Evolutionary conservation across 1,284 basidiomycete genomes (phyloP).

Genomic region (Heterobasidion occidentale): DNA sequence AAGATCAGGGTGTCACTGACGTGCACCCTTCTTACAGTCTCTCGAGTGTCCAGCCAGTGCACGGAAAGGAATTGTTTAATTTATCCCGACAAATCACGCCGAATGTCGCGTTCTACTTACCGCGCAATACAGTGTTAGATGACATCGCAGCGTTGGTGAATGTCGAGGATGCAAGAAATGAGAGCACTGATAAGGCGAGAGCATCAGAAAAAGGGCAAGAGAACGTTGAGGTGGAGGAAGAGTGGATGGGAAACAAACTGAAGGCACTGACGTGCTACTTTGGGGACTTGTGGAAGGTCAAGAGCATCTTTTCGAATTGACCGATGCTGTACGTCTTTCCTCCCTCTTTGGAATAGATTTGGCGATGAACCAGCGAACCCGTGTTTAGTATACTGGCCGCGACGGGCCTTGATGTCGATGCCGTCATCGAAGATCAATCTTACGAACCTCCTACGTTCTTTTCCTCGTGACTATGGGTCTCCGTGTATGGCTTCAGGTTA

Average conservation of each 20-base stretch:
- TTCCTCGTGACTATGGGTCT: too few relatives aligned
- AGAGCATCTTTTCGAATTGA: slow-evolving; percentile 38
- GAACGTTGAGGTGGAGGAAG: slow-evolving; percentile 77
- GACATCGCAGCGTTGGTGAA: slow-evolving; percentile 60
- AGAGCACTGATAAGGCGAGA: neutral
- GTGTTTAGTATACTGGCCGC: too few relatives aligned
- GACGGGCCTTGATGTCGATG: too few relatives aligned
- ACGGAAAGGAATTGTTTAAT: slow-evolving; percentile 74
- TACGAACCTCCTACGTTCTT: too few relatives aligned
- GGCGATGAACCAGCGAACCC: too few relatives aligned
- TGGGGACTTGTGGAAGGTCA: slow-evolving; percentile 67
- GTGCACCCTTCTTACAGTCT: slow-evolving; percentile 60
- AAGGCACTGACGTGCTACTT: slow-evolving; percentile 83
- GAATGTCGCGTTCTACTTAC: slow-evolving; percentile 88
- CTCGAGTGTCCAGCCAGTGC: slow-evolving; percentile 68
- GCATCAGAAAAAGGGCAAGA: slow-evolving; percentile 21
- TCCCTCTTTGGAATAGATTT: too few relatives aligned
- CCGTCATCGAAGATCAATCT: too few relatives aligned
- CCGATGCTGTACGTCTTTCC: neutral
- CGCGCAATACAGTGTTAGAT: slow-evolving; percentile 55
- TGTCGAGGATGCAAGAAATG: neutral
- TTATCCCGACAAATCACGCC: slow-evolving; percentile 63
- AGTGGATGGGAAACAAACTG: slow-evolving; percentile 81
- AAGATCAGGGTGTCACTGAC: slow-evolving; percentile 2
- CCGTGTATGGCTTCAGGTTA: too few relatives aligned